Percentiles rank a stretch among this genome's conserved stretches.
phyloP scores from a whole-genome alignment of 176 grass and related monocot genomes.

The Carex pumila region DNA sequence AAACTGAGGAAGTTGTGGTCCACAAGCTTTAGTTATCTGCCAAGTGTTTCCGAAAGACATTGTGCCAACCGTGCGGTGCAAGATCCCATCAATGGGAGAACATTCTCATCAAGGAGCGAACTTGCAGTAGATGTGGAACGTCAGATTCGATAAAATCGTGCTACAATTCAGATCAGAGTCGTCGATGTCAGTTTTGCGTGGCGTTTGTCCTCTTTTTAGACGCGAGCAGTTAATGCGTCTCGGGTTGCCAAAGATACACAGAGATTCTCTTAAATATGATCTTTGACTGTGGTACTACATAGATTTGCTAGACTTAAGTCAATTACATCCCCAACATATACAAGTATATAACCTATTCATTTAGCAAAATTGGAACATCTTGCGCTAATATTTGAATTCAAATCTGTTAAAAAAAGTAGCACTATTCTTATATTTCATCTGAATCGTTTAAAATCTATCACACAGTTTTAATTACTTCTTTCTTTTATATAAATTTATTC shows the following conservation, averaged over 20 bases:
- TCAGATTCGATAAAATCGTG: slow-evolving; percentile 3
- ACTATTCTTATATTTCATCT: too few relatives aligned
- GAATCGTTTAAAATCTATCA: too few relatives aligned
- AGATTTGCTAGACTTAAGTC: too few relatives aligned
- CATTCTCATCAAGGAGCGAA: slow-evolving; percentile 13
- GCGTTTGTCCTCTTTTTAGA: not conserved
- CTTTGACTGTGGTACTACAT: not conserved
- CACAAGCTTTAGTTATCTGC: not conserved
- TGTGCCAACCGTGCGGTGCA: slow-evolving; percentile 7
- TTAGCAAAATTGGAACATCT: too few relatives aligned
- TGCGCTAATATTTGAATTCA: too few relatives aligned
- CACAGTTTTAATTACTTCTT: too few relatives aligned
- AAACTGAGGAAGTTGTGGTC: too few relatives aligned
- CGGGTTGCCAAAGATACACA: slow-evolving; percentile 12
- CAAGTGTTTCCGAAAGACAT: not conserved
- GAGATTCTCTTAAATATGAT: slow-evolving; percentile 14
- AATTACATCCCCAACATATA: too few relatives aligned
- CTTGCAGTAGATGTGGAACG: slow-evolving; percentile 9
- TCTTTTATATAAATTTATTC: too few relatives aligned
- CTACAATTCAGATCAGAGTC: slow-evolving; percentile 1
- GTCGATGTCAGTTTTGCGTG: not conserved
- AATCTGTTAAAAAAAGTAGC: too few relatives aligned
- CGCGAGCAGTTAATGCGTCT: not conserved
- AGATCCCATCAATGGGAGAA: slow-evolving; percentile 18
- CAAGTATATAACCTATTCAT: too few relatives aligned